Evolutionary conservation across 306 rosid genomes (phyloP).

Genomic region (Carpinus fangiana): DNA sequence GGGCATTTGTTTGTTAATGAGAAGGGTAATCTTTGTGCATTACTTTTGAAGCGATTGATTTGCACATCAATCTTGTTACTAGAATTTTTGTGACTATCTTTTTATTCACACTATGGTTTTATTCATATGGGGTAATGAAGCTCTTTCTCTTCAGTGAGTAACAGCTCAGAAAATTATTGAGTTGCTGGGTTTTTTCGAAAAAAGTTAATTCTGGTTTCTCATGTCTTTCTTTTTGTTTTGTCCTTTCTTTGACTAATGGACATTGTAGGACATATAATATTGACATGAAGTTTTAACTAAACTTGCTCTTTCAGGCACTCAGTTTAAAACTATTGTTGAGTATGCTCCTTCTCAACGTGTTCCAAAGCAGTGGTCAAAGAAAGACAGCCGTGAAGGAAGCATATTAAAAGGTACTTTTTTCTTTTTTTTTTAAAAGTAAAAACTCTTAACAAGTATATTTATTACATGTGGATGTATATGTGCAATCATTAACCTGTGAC

Average conservation of each 20-base stretch:
- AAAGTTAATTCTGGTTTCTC: slow-evolving; percentile 1
- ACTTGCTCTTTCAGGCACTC: slow-evolving; percentile 46
- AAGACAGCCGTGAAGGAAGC: slow-evolving; percentile 75
- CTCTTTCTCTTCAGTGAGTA: slow-evolving; percentile 9
- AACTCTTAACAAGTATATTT: slow-evolving; percentile 6
- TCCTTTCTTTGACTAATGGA: neutral
- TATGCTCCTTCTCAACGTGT: slow-evolving; percentile 81
- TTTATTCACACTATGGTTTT: neutral
- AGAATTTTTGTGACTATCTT: neutral
- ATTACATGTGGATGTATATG: slow-evolving; percentile 27
- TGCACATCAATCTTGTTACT: slow-evolving; percentile 19
- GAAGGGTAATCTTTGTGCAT: slow-evolving; percentile 48
- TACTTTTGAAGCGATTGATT: slow-evolving; percentile 27
- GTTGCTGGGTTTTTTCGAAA: slow-evolving; percentile 14
- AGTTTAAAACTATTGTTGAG: slow-evolving; percentile 67
- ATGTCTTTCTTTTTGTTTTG: slow-evolving; percentile 7
- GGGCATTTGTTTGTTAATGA: slow-evolving; percentile 73
- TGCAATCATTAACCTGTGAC: slow-evolving; percentile 16
- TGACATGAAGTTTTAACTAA: slow-evolving; percentile 6
- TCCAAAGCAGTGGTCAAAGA: slow-evolving; percentile 58
- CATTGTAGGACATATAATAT: neutral
- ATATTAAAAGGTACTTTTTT: slow-evolving; percentile 50
- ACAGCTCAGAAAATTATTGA: neutral
- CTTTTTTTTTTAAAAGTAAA: neutral
- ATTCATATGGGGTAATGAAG: slow-evolving; percentile 8